Percentiles rank a stretch among this genome's conserved stretches.
phyloP scores from a whole-genome alignment of 2,329 filamentous ascomycete genomes.

The Talaromyces sp. region DNA sequence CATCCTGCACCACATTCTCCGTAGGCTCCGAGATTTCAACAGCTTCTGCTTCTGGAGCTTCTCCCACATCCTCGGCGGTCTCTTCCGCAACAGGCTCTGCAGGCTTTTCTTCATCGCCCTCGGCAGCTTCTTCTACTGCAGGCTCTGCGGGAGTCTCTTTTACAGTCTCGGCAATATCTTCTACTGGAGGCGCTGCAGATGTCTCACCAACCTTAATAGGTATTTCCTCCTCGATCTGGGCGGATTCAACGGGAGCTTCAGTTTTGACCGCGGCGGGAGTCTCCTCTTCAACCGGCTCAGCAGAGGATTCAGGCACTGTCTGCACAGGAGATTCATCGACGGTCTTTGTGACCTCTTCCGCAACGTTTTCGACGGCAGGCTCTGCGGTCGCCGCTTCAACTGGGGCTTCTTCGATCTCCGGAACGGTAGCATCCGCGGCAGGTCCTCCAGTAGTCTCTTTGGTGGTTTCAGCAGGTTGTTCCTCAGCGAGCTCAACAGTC shows the following conservation, averaged over 20 bases:
- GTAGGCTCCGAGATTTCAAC: not conserved
- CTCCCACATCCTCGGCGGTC: not conserved
- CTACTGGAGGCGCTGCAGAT: not conserved
- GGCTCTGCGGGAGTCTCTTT: not conserved
- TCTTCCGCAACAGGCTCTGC: constrained; percentile 7
- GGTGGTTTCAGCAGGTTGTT: not conserved
- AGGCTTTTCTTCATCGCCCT: not conserved
- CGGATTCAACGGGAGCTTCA: not conserved
- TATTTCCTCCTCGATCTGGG: constrained; percentile 1
- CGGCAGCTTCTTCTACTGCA: not conserved
- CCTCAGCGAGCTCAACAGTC: not conserved
- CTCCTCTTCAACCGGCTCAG: not conserved
- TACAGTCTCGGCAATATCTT: not conserved
- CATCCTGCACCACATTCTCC: not conserved
- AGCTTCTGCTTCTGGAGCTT: constrained; percentile 4
- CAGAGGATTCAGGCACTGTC: not conserved
- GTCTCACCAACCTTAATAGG: not conserved
- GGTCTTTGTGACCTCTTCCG: not conserved
- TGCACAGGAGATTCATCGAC: not conserved
- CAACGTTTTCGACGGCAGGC: not conserved
- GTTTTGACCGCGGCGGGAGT: not conserved
- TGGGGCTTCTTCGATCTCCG: not conserved
- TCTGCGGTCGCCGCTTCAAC: not conserved
- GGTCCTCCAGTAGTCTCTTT: not conserved
- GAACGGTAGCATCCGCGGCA: not conserved